phyloP scores from a whole-genome alignment of 768 basidiomycete species.

The Mrakia gelida region DNA sequence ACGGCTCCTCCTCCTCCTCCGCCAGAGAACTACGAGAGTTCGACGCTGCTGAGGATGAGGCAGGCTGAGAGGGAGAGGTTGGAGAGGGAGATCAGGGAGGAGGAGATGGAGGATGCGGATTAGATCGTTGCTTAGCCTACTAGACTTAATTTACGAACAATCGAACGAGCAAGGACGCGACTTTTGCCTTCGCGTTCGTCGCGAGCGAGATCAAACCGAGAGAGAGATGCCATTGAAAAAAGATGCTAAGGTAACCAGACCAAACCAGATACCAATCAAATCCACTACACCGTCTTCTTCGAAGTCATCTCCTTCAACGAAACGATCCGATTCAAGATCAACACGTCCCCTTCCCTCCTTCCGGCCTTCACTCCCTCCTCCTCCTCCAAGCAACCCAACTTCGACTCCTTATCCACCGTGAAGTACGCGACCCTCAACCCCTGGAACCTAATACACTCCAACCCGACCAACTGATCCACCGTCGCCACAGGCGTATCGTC shows the following conservation, averaged over 20 bases:
- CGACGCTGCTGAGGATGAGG: conserved; percentile 73
- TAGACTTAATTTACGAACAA: not conserved
- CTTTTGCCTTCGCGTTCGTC: not conserved
- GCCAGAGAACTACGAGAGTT: conserved; percentile 66
- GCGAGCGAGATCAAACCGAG: not conserved
- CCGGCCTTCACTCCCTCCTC: conserved; percentile 46
- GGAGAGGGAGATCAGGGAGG: conserved; percentile 49
- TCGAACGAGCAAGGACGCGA: not conserved
- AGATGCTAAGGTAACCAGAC: not conserved
- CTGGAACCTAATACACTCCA: conserved; percentile 94
- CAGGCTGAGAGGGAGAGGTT: conserved; percentile 74
- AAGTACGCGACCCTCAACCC: conserved; percentile 94
- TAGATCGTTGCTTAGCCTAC: not conserved
- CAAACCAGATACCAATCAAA: too few species aligned
- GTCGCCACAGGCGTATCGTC: conserved; percentile 63
- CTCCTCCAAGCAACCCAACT: conserved; percentile 61
- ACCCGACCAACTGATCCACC: conserved; percentile 73
- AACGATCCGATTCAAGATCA: conserved; percentile 88
- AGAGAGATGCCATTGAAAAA: not conserved
- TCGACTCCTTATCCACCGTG: conserved; percentile 80
- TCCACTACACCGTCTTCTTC: conserved; percentile 50
- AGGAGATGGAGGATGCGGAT: conserved; percentile 47
- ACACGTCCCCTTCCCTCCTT: conserved; percentile 63
- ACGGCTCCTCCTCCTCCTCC: conserved; percentile 5
- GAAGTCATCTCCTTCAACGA: conserved; percentile 91